phyloP scores from a whole-genome alignment of 495 filamentous ascomycete species.

The Acidiella bohemica region DNA sequence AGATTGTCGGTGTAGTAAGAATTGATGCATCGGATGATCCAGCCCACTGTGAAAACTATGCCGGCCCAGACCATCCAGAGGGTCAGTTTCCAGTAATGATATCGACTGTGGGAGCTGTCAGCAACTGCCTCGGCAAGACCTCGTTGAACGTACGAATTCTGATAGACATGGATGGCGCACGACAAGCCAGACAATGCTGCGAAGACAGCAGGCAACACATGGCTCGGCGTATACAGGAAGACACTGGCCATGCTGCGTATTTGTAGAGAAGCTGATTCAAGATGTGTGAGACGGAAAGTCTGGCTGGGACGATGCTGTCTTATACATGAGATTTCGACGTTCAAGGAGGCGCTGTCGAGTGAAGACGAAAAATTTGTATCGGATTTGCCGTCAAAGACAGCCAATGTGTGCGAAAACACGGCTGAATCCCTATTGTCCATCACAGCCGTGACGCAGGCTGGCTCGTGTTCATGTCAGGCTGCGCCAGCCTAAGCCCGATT shows the following conservation, averaged over 20 bases:
- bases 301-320: too few relatives aligned
- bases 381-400: too few relatives aligned
- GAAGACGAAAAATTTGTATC: too few relatives aligned
- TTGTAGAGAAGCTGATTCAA: too few relatives aligned
- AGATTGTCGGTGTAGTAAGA: constrained; percentile 24
- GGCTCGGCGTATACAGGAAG: constrained; percentile 28
- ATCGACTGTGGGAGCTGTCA: constrained; percentile 13
- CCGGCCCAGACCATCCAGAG: constrained; percentile 35
- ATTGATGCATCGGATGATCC: constrained; percentile 30
- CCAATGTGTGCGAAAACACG: too few relatives aligned
- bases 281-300: too few relatives aligned
- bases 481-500: too few relatives aligned
- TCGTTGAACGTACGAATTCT: constrained; percentile 27
- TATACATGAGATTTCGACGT: too few relatives aligned
- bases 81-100: constrained; percentile 33
- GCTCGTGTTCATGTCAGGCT: too few relatives aligned
- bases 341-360: too few relatives aligned
- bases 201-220: constrained; percentile 32
- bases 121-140: background rate
- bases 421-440: too few relatives aligned
- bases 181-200: constrained; percentile 29
- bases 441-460: too few relatives aligned
- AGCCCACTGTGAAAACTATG: constrained; percentile 32
- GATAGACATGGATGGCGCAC: constrained; percentile 28
- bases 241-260: constrained; percentile 9